Conservation (phyloP, 148 eudicot genomes). For the Cornus kousa region DNA sequence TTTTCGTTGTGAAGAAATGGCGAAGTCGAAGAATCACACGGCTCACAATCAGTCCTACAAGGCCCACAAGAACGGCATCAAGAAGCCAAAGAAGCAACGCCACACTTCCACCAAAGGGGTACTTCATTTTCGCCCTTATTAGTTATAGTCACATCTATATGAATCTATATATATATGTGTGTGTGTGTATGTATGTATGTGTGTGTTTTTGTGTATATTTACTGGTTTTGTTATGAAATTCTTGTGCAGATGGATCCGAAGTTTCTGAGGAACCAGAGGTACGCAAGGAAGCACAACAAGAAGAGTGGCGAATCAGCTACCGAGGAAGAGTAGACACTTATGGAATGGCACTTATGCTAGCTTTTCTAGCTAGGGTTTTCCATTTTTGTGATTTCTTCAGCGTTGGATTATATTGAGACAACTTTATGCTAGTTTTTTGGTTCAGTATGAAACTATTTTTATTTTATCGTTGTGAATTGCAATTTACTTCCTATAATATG, state of each 20-base stretch:
- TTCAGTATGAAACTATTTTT: neutral
- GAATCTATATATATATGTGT: neutral
- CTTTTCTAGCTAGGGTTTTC: neutral
- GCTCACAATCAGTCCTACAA: conserved; percentile 84
- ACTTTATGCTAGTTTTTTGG: neutral
- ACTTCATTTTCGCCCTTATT: neutral
- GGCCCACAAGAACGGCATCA: conserved; percentile 84
- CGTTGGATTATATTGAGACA: neutral
- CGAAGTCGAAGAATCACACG: conserved; percentile 91
- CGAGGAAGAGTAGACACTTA: conserved; percentile 47
- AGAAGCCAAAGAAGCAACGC: conserved; percentile 77
- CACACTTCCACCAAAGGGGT: conserved; percentile 91
- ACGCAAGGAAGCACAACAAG: conserved; percentile 93
- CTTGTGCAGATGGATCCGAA: conserved; percentile 74
- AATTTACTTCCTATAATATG: neutral
- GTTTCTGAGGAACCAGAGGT: conserved; percentile 93
- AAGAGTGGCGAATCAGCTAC: conserved; percentile 43
- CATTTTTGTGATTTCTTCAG: conserved; percentile 4
- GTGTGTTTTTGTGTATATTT: neutral
- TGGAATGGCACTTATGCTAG: neutral
- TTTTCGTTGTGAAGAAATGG: conserved; percentile 36
- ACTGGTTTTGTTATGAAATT: neutral
- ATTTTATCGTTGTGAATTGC: neutral
- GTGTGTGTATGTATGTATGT: neutral
- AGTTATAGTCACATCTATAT: neutral